Base-by-base conservation (phyloP, 164 flowering plant genomes). In the Akebia trifoliata region DNA sequence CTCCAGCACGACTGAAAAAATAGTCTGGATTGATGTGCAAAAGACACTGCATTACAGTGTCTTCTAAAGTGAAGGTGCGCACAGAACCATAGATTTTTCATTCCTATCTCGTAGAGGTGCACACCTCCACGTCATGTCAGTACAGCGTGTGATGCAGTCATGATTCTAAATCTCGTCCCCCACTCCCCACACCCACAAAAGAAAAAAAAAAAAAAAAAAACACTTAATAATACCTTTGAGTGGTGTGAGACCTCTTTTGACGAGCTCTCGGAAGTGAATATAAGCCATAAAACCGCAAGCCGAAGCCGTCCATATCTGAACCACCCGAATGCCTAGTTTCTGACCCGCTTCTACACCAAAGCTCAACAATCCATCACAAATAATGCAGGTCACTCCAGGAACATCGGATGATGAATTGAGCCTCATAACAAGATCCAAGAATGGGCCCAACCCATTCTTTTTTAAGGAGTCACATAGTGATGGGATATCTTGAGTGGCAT, bases 301-400 rank as follows among this genome's bases (percentile, higher is more conserved):
- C 9, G 66, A 40, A 2, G 80, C 65, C 0, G 82, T 68, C 77
- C 80, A 79, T 30, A 77, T 61, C 50, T 45, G 58, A 37, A 73
- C 75, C 8, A 38, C 62, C 2, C 73, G 76, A 34, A 82, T 60
- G 3, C 74, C 78, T 5, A 82, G 22, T 18, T 66, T 71, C 14
- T 67, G 24, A 14, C 76, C 84, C 10, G 75, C 82, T n/a, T 49
- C 9, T 0, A 66, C 32, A 0, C 69, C 72, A 26, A 74, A 77
- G 52, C 69, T 65, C 84, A 79, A 73, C 37, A 70, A 43, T 6
- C 82, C 82, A 51, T 79, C 84, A 0, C 78, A 55, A 8, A 82
- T 35, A 4, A 82, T 63, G 52, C 79, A 76, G 12, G 57, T 61
- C 1, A 82, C 72, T 0, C 42, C 66, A 29, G 88, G 85, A 20